These are phyloP conservation scores for Hyphopichia khmerensis DNA, from an alignment of 1,139 yeast species.

Conservation along the genomic window DNA sequence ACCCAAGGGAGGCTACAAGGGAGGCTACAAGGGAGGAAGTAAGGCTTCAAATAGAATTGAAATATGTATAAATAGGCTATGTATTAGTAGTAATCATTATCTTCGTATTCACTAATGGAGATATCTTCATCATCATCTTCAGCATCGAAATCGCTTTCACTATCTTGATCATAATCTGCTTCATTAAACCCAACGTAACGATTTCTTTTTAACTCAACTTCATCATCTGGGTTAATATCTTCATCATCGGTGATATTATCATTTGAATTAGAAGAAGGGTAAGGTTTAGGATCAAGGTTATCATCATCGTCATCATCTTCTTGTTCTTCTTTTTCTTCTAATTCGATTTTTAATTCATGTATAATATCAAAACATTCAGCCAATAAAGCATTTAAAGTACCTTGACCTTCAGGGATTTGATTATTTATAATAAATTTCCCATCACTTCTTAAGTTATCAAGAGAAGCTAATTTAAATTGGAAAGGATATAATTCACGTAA, in stretches of 20 bases:
- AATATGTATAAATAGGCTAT: not conserved
- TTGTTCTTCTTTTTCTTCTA: conserved; percentile 64
- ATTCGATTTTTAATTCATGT: conserved; percentile 85
- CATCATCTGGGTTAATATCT: conserved; percentile 35
- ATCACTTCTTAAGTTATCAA: conserved; percentile 82
- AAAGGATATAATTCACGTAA: conserved; percentile 90
- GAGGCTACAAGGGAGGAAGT: too few relatives aligned
- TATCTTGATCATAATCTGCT: conserved; percentile 47
- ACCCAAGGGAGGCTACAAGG: too few relatives aligned
- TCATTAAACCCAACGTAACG: conserved; percentile 45
- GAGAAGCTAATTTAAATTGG: conserved; percentile 87
- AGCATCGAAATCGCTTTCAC: conserved; percentile 34
- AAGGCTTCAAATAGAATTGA: too few relatives aligned
- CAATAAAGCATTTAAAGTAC: conserved; percentile 80
- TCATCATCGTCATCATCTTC: conserved; percentile 16
- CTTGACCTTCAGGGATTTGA: conserved; percentile 96
- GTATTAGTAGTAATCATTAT: conserved; percentile 48
- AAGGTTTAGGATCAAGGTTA: conserved; percentile 8
- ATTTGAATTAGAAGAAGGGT: conserved; percentile 10
- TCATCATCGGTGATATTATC: conserved; percentile 23
- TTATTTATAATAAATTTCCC: conserved; percentile 89
- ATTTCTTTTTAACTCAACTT: conserved; percentile 46
- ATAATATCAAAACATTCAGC: conserved; percentile 94
- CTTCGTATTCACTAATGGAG: conserved; percentile 38
- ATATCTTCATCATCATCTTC: conserved; percentile 21